A percentile compares a stretch with the other conserved stretches of the same genome.
Evolutionary conservation across 192 early-diverging fungal genomes (phyloP).

Genomic region (Bifiguratus adelaidae): DNA sequence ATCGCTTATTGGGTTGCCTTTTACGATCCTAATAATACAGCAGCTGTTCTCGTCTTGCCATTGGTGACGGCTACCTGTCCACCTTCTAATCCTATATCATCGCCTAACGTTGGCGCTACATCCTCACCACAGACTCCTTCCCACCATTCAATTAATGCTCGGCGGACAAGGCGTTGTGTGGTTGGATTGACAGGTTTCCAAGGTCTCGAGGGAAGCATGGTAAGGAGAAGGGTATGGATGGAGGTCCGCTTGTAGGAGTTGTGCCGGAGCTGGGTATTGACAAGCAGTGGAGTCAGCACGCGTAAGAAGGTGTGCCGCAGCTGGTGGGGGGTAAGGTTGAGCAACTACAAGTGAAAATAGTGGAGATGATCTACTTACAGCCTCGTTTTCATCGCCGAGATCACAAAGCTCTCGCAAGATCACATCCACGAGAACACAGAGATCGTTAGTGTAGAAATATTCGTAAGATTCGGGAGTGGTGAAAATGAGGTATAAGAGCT

Average conservation of each 20-base stretch:
- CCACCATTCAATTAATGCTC: constrained; percentile 35
- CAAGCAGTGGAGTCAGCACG: constrained; percentile 49
- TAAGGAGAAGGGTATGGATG: constrained; percentile 26
- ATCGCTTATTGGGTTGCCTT: too few relatives aligned
- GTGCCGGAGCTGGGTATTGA: constrained; percentile 41
- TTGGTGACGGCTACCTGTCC: too few relatives aligned
- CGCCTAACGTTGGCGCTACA: too few relatives aligned
- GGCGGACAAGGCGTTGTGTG: constrained; percentile 29
- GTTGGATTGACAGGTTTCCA: constrained; percentile 25
- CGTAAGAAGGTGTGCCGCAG: constrained; percentile 60
- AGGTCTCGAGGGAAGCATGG: constrained; percentile 23
- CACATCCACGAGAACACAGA: constrained; percentile 79
- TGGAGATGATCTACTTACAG: not conserved
- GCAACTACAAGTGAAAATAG: not conserved
- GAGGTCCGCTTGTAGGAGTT: constrained; percentile 35
- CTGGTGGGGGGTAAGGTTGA: constrained; percentile 3
- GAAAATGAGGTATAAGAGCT: constrained; percentile 64
- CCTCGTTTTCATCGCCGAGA: constrained; percentile 20
- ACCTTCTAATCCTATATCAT: too few relatives aligned
- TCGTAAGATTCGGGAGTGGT: constrained; percentile 41
- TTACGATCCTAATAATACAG: too few relatives aligned
- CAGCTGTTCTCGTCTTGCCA: too few relatives aligned
- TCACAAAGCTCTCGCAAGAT: constrained; percentile 73
- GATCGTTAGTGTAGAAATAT: constrained; percentile 92
- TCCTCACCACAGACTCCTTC: constrained; percentile 11